These are phyloP conservation scores for Ganoderma leucocontextum DNA, from an alignment of 1,284 basidiomycete species.

Conservation along the genomic window DNA sequence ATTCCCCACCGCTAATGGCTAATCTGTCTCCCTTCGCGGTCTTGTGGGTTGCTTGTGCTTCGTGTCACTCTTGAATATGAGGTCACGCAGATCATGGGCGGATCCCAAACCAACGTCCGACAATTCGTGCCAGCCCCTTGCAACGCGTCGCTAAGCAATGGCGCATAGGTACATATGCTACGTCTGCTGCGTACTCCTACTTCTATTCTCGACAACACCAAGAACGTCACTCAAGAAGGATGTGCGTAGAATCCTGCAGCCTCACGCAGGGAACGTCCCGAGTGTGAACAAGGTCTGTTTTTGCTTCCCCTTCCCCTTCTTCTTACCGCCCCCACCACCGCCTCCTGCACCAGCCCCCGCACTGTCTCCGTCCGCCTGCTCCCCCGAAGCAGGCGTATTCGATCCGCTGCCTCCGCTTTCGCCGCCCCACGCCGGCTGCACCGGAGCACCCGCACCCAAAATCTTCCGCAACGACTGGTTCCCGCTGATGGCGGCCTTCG, in stretches of 20 bases:
- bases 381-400: constrained; percentile 30
- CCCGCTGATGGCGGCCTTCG: constrained; percentile 65
- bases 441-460: constrained; percentile 59
- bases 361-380: constrained; percentile 27
- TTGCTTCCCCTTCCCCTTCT: constrained; percentile 84
- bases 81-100: background rate
- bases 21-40: constrained; percentile 5
- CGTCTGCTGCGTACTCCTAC: background rate
- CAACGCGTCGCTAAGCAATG: background rate
- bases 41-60: background rate
- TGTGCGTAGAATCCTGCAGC: background rate
- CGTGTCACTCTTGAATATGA: background rate
- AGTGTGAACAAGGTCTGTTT: constrained; percentile 84
- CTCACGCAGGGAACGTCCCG: constrained; percentile 65
- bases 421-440: constrained; percentile 58
- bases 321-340: constrained; percentile 54
- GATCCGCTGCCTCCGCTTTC: constrained; percentile 66
- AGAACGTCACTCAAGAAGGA: background rate
- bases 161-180: background rate
- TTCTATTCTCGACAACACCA: background rate
- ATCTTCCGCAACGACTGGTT: constrained; percentile 79
- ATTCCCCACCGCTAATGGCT: constrained; percentile 19
- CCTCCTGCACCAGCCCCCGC: constrained; percentile 9
- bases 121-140: background rate
- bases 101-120: background rate